Percentiles rank a stretch among this genome's conserved stretches.
phyloP scores from a whole-genome alignment of 1,284 basidiomycete species.

The Sporisorium scitamineum region DNA sequence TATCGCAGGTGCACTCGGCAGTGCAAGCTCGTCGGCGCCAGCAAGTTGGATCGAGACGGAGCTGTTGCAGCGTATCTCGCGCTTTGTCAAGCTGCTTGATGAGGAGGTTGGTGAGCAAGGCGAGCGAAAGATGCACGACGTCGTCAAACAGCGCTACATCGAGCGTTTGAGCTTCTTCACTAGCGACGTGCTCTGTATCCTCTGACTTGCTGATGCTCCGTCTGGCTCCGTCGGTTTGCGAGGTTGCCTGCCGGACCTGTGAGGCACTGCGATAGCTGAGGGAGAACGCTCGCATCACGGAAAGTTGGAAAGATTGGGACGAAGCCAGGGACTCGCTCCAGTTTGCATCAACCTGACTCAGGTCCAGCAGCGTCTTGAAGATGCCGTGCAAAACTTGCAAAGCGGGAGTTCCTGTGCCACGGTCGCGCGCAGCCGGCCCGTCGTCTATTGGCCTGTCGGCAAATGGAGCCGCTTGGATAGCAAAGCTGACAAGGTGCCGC shows the following conservation, averaged over 20 bases:
- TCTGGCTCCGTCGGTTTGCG: background rate
- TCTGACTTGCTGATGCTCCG: background rate
- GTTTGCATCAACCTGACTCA: conserved; percentile 48
- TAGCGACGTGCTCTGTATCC: background rate
- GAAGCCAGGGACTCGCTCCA: conserved; percentile 42
- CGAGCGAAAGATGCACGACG: conserved; percentile 46
- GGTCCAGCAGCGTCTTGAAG: conserved; percentile 42
- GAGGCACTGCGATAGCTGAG: conserved; percentile 28
- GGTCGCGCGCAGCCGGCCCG: background rate
- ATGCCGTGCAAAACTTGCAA: conserved; percentile 42
- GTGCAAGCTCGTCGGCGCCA: conserved; percentile 28
- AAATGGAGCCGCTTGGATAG: conserved; percentile 31
- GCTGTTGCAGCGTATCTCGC: conserved; percentile 17
- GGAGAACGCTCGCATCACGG: conserved; percentile 28
- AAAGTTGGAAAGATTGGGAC: conserved; percentile 14
- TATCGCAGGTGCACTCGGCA: conserved; percentile 17
- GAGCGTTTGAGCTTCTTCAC: background rate
- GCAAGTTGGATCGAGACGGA: conserved; percentile 20
- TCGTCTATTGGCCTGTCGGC: background rate
- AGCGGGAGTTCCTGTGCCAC: conserved; percentile 7
- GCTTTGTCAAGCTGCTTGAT: conserved; percentile 48
- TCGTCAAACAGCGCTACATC: conserved; percentile 31
- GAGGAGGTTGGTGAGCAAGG: conserved; percentile 43
- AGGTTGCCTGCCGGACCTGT: conserved; percentile 6
- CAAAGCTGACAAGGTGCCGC: conserved; percentile 26